These are phyloP conservation scores for Artemisia annua DNA, from an alignment of 129 eudicot genomes.

Conservation along the genomic window DNA sequence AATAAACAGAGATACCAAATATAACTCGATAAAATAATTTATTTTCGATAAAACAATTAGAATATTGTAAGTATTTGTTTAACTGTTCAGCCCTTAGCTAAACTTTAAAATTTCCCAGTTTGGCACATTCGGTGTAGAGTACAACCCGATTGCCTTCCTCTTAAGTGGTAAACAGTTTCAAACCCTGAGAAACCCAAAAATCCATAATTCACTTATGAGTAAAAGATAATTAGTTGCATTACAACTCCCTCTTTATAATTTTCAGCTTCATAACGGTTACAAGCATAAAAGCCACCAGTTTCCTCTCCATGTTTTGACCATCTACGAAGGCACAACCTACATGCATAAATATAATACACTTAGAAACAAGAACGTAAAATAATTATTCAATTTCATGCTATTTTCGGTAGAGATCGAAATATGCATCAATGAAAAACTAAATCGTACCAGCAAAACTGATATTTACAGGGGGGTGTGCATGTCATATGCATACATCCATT, in stretches of 20 bases:
- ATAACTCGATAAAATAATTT: too few species aligned
- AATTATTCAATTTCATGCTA: background rate
- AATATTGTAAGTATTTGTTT: too few species aligned
- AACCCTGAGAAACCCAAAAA: background rate
- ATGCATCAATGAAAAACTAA: background rate
- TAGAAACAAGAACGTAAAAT: background rate
- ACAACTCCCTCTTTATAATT: constrained; percentile 20
- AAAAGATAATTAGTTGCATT: background rate
- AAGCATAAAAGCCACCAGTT: constrained; percentile 91
- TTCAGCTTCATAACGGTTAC: constrained; percentile 36
- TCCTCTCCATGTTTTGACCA: constrained; percentile 95
- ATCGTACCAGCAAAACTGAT: constrained; percentile 48
- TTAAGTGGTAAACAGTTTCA: too few species aligned
- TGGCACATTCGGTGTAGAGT: too few species aligned
- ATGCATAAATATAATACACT: background rate
- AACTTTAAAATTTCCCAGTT: too few species aligned
- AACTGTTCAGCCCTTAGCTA: too few species aligned
- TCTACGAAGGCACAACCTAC: constrained; percentile 81
- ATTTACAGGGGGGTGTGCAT: constrained; percentile 27
- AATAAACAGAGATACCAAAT: too few species aligned
- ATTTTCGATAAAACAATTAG: too few species aligned
- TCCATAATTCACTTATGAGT: background rate
- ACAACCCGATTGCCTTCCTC: too few species aligned
- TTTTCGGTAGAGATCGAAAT: too few species aligned
- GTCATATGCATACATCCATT: constrained; percentile 29